Conservation (phyloP, 306 rosid genomes). For the Quercus wislizeni region DNA sequence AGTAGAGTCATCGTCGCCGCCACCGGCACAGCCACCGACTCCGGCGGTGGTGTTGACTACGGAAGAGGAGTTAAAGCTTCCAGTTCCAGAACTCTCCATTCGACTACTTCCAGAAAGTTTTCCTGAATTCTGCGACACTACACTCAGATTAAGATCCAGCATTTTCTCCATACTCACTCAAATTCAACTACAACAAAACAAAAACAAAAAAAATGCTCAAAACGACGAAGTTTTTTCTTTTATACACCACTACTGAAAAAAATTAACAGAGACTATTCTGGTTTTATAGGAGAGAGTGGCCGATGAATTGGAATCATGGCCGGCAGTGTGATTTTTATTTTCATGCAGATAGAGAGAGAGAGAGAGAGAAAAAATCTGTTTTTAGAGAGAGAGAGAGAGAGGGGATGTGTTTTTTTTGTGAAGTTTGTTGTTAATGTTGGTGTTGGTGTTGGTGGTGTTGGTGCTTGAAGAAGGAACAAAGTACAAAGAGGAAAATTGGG, state of each 20-base stretch:
- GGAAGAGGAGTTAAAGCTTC: slow-evolving; percentile 58
- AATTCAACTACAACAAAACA: background rate
- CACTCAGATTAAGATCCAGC: slow-evolving; percentile 85
- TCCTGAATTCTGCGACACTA: slow-evolving; percentile 28
- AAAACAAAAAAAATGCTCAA: too few species aligned
- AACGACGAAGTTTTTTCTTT: background rate
- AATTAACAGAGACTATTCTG: background rate
- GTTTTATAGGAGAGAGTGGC: background rate
- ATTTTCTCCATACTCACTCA: slow-evolving; percentile 13
- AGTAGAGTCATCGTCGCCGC: slow-evolving; percentile 40
- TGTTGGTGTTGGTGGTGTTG: too few species aligned
- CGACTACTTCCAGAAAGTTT: slow-evolving; percentile 25
- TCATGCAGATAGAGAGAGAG: slow-evolving; percentile 22
- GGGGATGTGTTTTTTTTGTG: background rate
- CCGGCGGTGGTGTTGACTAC: slow-evolving; percentile 32
- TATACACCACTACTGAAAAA: too few species aligned
- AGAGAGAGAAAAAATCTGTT: too few species aligned
- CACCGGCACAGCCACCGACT: too few species aligned
- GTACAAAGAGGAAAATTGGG: background rate
- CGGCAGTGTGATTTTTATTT: slow-evolving; percentile 11
- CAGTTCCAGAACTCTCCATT: slow-evolving; percentile 73
- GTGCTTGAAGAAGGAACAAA: slow-evolving; percentile 14
- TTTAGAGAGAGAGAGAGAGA: background rate
- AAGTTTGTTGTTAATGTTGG: too few species aligned
- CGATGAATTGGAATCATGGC: background rate